A percentile compares a stretch with the other conserved stretches of the same genome.
phyloP scores from a whole-genome alignment of 495 filamentous ascomycete genomes.

The Aspergillus asperescens region DNA sequence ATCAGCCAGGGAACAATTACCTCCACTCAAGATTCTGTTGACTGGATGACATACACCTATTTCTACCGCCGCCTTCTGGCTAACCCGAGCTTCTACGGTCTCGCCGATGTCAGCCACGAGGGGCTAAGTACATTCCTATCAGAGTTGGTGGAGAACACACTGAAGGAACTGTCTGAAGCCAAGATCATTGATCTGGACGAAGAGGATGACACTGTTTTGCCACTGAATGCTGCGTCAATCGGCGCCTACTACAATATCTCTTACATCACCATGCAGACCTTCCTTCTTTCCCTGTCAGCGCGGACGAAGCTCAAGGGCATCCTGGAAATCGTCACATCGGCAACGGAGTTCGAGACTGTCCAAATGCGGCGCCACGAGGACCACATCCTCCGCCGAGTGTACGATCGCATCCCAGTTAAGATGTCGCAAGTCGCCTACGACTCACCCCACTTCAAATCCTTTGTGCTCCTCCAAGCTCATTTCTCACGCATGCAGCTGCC shows the following conservation, averaged over 20 bases:
- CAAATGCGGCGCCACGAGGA: conserved; percentile 95
- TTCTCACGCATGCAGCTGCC: conserved; percentile 96
- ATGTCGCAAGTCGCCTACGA: conserved; percentile 80
- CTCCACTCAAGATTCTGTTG: conserved; percentile 95
- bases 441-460: conserved; percentile 96
- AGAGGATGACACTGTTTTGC: conserved; percentile 85
- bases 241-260: conserved; percentile 99
- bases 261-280: conserved; percentile 98
- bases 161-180: conserved; percentile 86
- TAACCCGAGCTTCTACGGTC: conserved; percentile 94
- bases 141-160: conserved; percentile 86
- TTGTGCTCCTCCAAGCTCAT: conserved; percentile 92
- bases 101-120: conserved; percentile 85
- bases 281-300: conserved; percentile 85
- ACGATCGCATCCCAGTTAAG: conserved; percentile 92
- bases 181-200: conserved; percentile 97
- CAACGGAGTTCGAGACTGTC: conserved; percentile 91
- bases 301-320: conserved; percentile 94
- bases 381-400: conserved; percentile 80
- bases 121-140: conserved; percentile 91
- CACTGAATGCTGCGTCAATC: conserved; percentile 95
- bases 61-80: conserved; percentile 96
- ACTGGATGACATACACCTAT: conserved; percentile 97
- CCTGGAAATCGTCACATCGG: conserved; percentile 93
- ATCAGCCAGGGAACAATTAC: conserved; percentile 89